Evolutionary conservation across 2,329 filamentous ascomycete species (phyloP).

Genomic region (Colletotrichum falcatum): DNA sequence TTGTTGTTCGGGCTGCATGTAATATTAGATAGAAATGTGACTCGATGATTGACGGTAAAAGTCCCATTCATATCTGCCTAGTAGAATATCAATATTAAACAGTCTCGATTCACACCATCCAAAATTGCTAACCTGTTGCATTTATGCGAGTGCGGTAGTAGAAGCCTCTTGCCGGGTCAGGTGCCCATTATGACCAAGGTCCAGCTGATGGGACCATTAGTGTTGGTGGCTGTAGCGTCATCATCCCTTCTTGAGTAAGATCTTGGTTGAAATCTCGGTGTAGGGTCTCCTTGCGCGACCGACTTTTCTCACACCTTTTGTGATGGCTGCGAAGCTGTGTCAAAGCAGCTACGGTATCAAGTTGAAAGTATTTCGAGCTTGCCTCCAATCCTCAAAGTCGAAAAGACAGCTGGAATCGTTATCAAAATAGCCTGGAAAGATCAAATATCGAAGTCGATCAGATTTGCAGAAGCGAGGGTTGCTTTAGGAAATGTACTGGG

Average conservation of each 20-base stretch:
- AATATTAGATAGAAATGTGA: background rate
- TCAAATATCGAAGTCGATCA: background rate
- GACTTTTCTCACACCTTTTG: background rate
- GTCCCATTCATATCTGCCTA: slow-evolving; percentile 12
- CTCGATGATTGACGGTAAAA: background rate
- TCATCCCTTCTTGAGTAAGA: background rate
- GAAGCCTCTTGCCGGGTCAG: slow-evolving; percentile 11
- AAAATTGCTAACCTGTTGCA: background rate
- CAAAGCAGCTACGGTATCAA: background rate
- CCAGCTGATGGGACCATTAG: background rate
- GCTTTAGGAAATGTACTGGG: background rate
- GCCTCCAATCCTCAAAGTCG: too few relatives aligned
- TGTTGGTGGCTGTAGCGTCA: background rate
- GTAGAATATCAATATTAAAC: background rate
- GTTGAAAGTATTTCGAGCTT: background rate
- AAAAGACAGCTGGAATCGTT: too few relatives aligned
- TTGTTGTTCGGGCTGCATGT: background rate
- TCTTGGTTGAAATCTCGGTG: background rate
- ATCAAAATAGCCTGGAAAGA: background rate
- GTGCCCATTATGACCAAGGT: slow-evolving; percentile 20
- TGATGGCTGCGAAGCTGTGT: slow-evolving; percentile 7
- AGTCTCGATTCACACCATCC: too few relatives aligned
- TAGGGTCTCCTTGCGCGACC: background rate
- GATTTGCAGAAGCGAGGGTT: background rate
- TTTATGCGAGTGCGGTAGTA: slow-evolving; percentile 25